Conservation (phyloP, 192 early-diverging fungal species). For the Gonapodya sp. region DNA sequence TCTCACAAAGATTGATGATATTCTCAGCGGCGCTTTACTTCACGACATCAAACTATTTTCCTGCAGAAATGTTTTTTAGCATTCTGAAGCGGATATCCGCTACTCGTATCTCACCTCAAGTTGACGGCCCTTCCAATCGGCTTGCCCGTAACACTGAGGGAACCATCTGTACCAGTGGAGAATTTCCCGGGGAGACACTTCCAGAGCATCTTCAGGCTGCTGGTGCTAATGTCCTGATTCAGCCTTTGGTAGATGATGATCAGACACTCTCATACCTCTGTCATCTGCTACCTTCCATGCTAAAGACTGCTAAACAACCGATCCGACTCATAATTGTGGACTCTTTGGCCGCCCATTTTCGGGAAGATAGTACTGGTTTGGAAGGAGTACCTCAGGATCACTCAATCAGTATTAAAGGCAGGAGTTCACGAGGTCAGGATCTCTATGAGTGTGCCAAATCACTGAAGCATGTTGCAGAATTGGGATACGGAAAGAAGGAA, state of each 20-base stretch:
- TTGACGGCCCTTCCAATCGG: not conserved
- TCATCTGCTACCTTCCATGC: not conserved
- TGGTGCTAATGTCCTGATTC: not conserved
- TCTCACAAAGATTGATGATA: not conserved
- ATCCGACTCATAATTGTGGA: not conserved
- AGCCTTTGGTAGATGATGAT: not conserved
- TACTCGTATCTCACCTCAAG: too few species aligned
- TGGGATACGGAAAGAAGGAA: not conserved
- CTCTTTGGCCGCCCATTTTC: constrained; percentile 1
- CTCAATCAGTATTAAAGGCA: not conserved
- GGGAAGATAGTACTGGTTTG: not conserved
- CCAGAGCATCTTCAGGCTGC: not conserved
- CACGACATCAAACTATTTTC: not conserved
- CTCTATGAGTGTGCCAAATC: not conserved
- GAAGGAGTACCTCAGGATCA: too few species aligned
- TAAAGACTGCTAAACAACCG: not conserved
- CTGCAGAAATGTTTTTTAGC: not conserved
- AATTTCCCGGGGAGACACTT: not conserved
- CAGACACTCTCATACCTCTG: not conserved
- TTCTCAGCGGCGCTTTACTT: not conserved
- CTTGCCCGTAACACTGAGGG: not conserved
- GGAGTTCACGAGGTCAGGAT: not conserved
- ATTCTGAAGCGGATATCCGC: not conserved
- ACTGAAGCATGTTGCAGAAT: not conserved
- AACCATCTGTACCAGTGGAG: not conserved